Evolutionary conservation across 768 basidiomycete species (phyloP), one percentile per base, ranked within the genome.

Genomic region (Butyriboletus loyo): DNA sequence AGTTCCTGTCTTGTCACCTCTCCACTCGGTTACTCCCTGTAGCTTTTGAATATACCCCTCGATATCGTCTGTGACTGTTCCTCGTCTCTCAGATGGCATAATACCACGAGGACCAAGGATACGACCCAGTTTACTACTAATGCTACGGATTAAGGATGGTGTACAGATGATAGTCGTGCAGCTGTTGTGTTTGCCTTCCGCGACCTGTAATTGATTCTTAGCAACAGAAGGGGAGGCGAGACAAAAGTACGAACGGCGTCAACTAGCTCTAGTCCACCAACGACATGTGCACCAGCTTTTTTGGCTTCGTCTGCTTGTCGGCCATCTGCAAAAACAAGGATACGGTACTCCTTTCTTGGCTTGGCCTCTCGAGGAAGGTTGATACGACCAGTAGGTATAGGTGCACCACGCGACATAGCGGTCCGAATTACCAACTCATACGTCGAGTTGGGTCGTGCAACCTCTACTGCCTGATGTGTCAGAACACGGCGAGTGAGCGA

Each of bases 281-380:
- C 91, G 54, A 88, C 81, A 54, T 92, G 83, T 1, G 95, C 97
- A 7, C 97, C 97, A 5, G 92, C 91, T 38, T 77, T 81, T 69
- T 80, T 85, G 0, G 97, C 97, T 25, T 89, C 85, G 19, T 91
- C 89, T 17, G 87, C 91, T 46, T 81, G 77, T 50, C 83, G 76
- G 6, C 92, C 92, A 60, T 93, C 90, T 4, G 94, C 94, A 62
- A 98, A 98, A 28, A 96, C 93, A n/a, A 97, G 78, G 49, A 98
- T 85, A 50, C 80, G 84, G 54, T 90, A 88, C 60, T 85, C 81
- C 31, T 76, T 64, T 61, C 81, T 84, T 25, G 81, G 69, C 63
- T 90, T 91, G 35, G 87, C 81, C 61, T 95, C 91, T 43, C 84
- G 76, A 0, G 94, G 92, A 43, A 98, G 79, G 59, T 81, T 86